Base-by-base conservation (phyloP, 768 basidiomycete species). In the Goffeauzyma gilvescens region DNA sequence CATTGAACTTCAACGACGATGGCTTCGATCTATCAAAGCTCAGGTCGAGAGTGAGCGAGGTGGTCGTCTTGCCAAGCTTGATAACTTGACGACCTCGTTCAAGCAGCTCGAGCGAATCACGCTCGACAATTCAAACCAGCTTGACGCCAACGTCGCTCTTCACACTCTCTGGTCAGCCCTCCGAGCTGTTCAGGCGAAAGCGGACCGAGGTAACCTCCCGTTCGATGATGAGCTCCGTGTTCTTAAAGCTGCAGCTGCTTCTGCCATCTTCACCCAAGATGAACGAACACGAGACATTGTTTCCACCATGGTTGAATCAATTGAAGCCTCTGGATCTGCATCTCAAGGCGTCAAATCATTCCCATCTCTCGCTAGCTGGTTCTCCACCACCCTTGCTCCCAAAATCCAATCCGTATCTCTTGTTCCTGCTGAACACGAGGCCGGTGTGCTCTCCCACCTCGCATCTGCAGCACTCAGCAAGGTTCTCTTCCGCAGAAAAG, bases 11-110 rank as follows among this genome's bases (percentile, higher is more conserved):
- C 93, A 96, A 60, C 78, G 87, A 38, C 74, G 84, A 41, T 96
- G 90, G 89, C 81, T 98, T 31, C 77, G 84, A 24, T 86, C 95
- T 45, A 78, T 96, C 70, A 93, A 95, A 67, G 72, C 87, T 38
- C 80, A 78, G 50, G 89, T 98, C 44, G 90, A 98, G 65, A 75
- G 85, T 57, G 93, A 98, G 64, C 85, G 93, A 32, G 86, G 86
- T 13, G 87, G 87, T 10, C 80, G 93, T 42, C 72, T 98, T 8
- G 81, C 86, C 33, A 93, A 87, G 64, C 76, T 98, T 25, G 86
- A 90, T 56, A 82, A 89, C 60, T 78, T 98, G 35, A 79, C 86
- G 8, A 75, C 81, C 5, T 79, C 80, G 35, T 67, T 96, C 51
- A 89, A 93, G 63, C 78, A 82, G 49, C 75, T 98, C 23, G 86